Evolutionary conservation across 2,329 filamentous ascomycete genomes (phyloP), one percentile per base, ranked within the genome.

Genomic region (Alternaria consortialis): DNA sequence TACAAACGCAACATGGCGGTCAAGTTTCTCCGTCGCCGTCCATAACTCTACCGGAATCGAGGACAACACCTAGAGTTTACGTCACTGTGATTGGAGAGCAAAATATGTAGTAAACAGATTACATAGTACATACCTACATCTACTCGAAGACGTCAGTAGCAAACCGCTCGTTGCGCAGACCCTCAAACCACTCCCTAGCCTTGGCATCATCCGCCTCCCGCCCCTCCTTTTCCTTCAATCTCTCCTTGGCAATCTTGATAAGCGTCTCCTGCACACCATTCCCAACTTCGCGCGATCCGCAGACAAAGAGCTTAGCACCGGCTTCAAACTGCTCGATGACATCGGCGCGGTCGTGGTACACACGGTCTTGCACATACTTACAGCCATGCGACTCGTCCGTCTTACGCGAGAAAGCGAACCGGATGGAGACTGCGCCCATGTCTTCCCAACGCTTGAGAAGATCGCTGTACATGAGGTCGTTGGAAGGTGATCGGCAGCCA

Each of bases 251-350:
- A 44, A 84, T 83, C 64, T 73, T 79, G 57, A 82, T 79, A 48
- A 79, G 76, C 3, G 70, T 74, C 37, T 77, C 72, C 64, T 80
- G 78, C 1, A 84, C 81, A 5, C 79, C 81, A 44, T 82, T 78
- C 0, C 83, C 84, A 0, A 85, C 79, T 17, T 72, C 76, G 15
- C 74, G 59, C 47, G 85, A 87, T 4, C 90, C 90, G 72, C 90
- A 92, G 2, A 91, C 84, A 68, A 86, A 92, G 0, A 90, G 77
- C 69, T 85, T 85, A 0, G 88, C 85, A 0, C 83, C 84, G 5
- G 74, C 64, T 0, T 81, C 76, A 58, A 84, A 86, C 34, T 87
- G 65, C 25, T 78, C 72, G 8, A 80, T 70, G 2, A 85, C 71
- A 9, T 84, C 80, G 15, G 78, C 74, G 0, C 81, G 72, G 25